Evolutionary conservation across 202 grass and related monocot species (phyloP).

Genomic region (Eragrostis tef): DNA sequence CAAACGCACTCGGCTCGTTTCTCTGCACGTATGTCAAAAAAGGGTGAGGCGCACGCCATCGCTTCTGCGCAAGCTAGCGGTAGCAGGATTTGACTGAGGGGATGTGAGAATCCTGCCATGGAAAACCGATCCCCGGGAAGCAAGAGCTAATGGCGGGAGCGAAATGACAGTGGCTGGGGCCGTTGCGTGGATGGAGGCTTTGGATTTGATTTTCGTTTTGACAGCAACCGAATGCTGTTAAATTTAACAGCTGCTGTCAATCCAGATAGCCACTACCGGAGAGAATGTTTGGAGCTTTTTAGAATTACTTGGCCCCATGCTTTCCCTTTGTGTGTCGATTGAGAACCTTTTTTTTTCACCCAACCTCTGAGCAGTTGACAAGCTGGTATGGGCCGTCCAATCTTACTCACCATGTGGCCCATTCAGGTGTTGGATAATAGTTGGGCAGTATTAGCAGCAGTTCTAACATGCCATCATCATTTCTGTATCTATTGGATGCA

Average conservation of each 20-base stretch:
- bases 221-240: not conserved
- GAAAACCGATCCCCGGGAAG: constrained; percentile 46
- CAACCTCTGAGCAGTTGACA: constrained; percentile 26
- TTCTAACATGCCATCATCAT: constrained; percentile 21
- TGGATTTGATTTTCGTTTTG: constrained; percentile 53
- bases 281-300: constrained; percentile 49
- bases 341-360: not conserved
- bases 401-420: constrained; percentile 33
- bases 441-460: constrained; percentile 6
- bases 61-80: constrained; percentile 31
- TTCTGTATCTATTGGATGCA: constrained; percentile 24
- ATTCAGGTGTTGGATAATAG: constrained; percentile 32
- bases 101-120: constrained; percentile 38
- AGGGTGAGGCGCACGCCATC: constrained; percentile 12
- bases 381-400: constrained; percentile 42
- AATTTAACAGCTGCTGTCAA: constrained; percentile 46
- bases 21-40: constrained; percentile 36
- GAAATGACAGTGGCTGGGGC: constrained; percentile 46
- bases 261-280: constrained; percentile 23
- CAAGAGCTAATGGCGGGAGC: constrained; percentile 41
- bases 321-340: not conserved
- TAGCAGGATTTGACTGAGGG: constrained; percentile 49
- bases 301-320: not conserved
- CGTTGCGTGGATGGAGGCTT: constrained; percentile 13
- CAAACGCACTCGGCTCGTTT: not conserved